Conservation (phyloP, 352 stramenopile genomes). For the Phytophthora chlamydospora region DNA sequence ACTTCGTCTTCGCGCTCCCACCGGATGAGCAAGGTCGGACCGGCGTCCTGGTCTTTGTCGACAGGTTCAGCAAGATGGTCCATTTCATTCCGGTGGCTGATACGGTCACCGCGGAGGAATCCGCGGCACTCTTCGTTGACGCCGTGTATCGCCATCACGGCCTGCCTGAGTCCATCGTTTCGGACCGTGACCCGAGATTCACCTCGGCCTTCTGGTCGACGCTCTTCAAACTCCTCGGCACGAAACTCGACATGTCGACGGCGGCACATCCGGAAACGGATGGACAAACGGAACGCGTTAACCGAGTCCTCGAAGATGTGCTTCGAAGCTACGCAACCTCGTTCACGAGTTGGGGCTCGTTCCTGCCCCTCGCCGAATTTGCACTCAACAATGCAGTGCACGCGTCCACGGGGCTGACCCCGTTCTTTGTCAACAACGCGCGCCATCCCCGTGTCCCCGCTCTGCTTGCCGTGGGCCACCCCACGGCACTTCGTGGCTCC, state of each 20-base stretch:
- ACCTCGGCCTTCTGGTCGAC: conserved; percentile 7
- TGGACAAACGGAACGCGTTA: conserved; percentile 35
- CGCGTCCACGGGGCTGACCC: conserved; percentile 19
- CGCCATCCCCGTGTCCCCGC: conserved; percentile 12
- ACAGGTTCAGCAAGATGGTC: conserved; percentile 36
- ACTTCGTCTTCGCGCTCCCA: conserved; percentile 27
- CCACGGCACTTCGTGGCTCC: not conserved
- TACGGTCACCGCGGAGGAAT: conserved; percentile 16
- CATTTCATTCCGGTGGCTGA: conserved; percentile 7
- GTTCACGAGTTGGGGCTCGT: conserved; percentile 11
- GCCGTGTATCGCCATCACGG: conserved; percentile 13
- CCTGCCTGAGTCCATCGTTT: conserved; percentile 2
- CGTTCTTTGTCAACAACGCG: conserved; percentile 3
- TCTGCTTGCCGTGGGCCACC: conserved; percentile 6
- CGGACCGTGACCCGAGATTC: conserved; percentile 6
- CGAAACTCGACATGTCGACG: conserved; percentile 1
- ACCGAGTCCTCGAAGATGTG: conserved; percentile 12
- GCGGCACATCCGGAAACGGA: conserved; percentile 29
- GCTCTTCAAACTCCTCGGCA: conserved; percentile 20
- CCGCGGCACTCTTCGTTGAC: conserved; percentile 31
- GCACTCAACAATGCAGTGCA: conserved; percentile 29
- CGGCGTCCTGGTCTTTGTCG: conserved; percentile 31
- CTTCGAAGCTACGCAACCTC: conserved; percentile 8
- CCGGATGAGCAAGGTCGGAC: conserved; percentile 1
- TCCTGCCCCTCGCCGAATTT: conserved; percentile 26